Evolutionary conservation across 345 rosid species (phyloP), one percentile per base, ranked within the genome.

Genomic region (Arabidopsis arenosa): DNA sequence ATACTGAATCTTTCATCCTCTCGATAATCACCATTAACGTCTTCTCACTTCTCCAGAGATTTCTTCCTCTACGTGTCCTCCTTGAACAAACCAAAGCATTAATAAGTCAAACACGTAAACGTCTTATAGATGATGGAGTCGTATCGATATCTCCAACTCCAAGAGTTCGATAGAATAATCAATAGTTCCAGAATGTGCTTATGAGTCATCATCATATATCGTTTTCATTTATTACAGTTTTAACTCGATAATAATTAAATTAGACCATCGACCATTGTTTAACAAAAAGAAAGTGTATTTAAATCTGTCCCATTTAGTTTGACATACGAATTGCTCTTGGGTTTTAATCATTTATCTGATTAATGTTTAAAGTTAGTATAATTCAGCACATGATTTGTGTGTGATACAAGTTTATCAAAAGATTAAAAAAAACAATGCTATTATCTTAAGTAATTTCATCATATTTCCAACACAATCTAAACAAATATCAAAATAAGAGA

Each of bases 21-120:
- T 76, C 67, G 36, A 7, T 7, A 26, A 52, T 78, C 64, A 66
- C 79, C 76, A 73, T 70, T 15, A 39, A 63, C 58, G 66, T 44
- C 53, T 9, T 55, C 51, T 21, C 56, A 23, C 21, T 28, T 30
- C 59, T 64, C 30, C 23, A 13, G 54, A 2, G 26, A 39, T 10
- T 33, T 63, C 32, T 56, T 64, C 13, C 32, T 66, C 43, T 15
- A 12, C 48, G 61, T 18, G 44, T 74, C 58, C 43, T 54, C 43
- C 48, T 64, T 58, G 36, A 30, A 35, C 45, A 36, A 60, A 30
- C 44, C 18, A 9, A 59, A 26, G 13, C 9, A 17, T 33, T 39
- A 44, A 44, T 18, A 15, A 45, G 54, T 49, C 54, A 60, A 76
- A 54, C 43, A 62, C 64, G 61, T 11, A 63, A 70, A 17, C 56